Evolutionary conservation across 148 eudicot genomes (phyloP).

Genomic region (Cornus kousa): DNA sequence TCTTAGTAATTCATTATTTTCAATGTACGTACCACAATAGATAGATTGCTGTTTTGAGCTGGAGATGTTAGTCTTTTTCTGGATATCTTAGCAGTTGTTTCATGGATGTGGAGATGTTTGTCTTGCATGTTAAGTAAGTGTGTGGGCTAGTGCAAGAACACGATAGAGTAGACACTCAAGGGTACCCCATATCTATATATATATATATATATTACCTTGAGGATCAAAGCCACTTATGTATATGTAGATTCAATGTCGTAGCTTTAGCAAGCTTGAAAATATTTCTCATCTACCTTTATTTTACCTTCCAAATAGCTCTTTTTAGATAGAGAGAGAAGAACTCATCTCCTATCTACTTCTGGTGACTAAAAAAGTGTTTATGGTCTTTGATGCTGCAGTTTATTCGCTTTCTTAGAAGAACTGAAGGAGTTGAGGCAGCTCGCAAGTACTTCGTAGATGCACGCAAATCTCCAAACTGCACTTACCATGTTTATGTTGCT

Average conservation of each 20-base stretch:
- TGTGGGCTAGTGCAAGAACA: neutral
- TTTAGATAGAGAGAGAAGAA: neutral
- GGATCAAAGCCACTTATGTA: no score
- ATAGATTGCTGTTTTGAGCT: neutral
- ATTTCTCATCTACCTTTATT: no score
- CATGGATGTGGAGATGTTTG: neutral
- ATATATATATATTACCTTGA: no score
- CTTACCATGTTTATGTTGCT: slow-evolving; percentile 93
- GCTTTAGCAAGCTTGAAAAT: neutral
- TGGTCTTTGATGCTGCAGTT: slow-evolving; percentile 59
- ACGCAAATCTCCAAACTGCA: slow-evolving; percentile 88
- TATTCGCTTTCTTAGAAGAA: slow-evolving; percentile 94
- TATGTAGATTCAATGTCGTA: neutral
- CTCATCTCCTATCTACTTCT: neutral
- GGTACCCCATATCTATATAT: neutral
- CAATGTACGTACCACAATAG: neutral
- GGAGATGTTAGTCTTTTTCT: neutral
- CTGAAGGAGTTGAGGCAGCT: slow-evolving; percentile 97
- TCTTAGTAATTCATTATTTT: neutral
- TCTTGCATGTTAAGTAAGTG: neutral
- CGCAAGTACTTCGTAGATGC: slow-evolving; percentile 89
- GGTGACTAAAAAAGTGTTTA: slow-evolving; percentile 10
- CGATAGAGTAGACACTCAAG: neutral
- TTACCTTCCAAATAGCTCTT: no score
- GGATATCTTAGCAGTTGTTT: no score